These are phyloP conservation scores for Nannizziopsis barbatae DNA, from an alignment of 2,329 filamentous ascomycete species.

Conservation along the genomic window DNA sequence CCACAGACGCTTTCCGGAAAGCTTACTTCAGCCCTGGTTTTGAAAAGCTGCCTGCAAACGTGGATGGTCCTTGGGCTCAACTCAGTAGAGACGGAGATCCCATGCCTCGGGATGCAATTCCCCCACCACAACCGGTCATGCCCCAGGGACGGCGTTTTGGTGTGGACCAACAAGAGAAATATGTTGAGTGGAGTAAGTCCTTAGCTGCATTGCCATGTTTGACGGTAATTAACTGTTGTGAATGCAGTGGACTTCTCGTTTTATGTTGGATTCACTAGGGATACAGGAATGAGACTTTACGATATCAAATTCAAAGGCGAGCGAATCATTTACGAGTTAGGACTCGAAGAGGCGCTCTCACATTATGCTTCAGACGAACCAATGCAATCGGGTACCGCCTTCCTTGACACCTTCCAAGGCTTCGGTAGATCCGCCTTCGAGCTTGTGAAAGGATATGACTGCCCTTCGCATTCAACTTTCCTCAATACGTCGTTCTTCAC, in stretches of 20 bases:
- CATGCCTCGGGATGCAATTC: not conserved
- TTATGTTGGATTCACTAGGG: constrained; percentile 38
- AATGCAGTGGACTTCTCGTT: constrained; percentile 40
- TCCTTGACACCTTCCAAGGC: constrained; percentile 26
- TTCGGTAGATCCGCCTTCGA: constrained; percentile 19
- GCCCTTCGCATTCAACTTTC: constrained; percentile 21
- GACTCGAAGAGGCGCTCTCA: constrained; percentile 43
- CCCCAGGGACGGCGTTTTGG: constrained; percentile 32
- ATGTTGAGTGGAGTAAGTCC: constrained; percentile 36
- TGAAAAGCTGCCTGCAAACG: constrained; percentile 6
- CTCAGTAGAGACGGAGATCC: constrained; percentile 1
- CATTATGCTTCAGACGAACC: constrained; percentile 38
- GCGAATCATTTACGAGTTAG: constrained; percentile 43
- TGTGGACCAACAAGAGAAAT: constrained; percentile 37
- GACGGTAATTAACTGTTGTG: not conserved
- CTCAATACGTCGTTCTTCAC: constrained; percentile 23
- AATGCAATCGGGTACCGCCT: constrained; percentile 19
- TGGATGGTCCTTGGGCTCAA: constrained; percentile 7
- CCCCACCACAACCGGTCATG: constrained; percentile 15
- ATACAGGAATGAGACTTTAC: constrained; percentile 38
- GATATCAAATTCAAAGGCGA: constrained; percentile 44
- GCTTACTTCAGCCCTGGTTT: constrained; percentile 5
- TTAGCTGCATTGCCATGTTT: too few species aligned
- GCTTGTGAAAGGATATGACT: constrained; percentile 22
- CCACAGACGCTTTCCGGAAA: constrained; percentile 3